Evolutionary conservation across 2,329 filamentous ascomycete species (phyloP).

Genomic region (Triangularia verruculosa): DNA sequence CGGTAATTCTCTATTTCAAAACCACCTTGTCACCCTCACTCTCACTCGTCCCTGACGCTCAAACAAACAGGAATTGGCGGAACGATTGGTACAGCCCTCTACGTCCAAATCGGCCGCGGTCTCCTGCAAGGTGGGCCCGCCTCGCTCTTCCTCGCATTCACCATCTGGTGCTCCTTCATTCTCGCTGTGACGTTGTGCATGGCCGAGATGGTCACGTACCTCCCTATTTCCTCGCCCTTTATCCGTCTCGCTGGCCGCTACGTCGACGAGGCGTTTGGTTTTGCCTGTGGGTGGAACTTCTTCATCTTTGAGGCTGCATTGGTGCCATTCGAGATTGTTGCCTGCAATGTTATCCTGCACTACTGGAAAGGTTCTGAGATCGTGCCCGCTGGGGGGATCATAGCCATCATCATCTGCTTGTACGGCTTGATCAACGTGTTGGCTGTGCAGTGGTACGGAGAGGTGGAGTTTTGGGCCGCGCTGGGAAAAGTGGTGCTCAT

Average conservation of each 20-base stretch:
- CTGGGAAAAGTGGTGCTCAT: constrained; percentile 71
- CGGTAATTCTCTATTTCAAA: constrained; percentile 19
- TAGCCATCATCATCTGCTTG: constrained; percentile 54
- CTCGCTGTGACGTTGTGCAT: constrained; percentile 59
- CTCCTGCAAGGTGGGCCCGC: constrained; percentile 58
- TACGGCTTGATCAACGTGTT: constrained; percentile 61
- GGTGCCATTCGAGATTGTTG: constrained; percentile 66
- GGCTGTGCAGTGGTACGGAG: constrained; percentile 71
- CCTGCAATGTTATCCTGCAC: constrained; percentile 60
- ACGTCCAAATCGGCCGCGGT: constrained; percentile 57
- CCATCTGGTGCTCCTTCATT: constrained; percentile 60
- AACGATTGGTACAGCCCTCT: constrained; percentile 61
- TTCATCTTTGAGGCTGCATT: constrained; percentile 67
- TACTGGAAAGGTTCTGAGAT: constrained; percentile 54
- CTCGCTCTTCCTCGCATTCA: constrained; percentile 58
- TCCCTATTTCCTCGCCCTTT: constrained; percentile 75
- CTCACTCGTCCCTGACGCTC: constrained; percentile 20
- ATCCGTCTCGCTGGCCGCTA: constrained; percentile 74
- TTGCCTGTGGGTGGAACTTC: constrained; percentile 72
- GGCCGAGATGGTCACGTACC: constrained; percentile 74
- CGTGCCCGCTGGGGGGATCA: constrained; percentile 54
- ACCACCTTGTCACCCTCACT: neutral
- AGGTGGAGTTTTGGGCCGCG: constrained; percentile 73
- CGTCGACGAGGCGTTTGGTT: constrained; percentile 72
- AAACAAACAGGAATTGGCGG: constrained; percentile 52